Evolutionary conservation across 331 rosid genomes (phyloP).

Genomic region (Ulmus americana): DNA sequence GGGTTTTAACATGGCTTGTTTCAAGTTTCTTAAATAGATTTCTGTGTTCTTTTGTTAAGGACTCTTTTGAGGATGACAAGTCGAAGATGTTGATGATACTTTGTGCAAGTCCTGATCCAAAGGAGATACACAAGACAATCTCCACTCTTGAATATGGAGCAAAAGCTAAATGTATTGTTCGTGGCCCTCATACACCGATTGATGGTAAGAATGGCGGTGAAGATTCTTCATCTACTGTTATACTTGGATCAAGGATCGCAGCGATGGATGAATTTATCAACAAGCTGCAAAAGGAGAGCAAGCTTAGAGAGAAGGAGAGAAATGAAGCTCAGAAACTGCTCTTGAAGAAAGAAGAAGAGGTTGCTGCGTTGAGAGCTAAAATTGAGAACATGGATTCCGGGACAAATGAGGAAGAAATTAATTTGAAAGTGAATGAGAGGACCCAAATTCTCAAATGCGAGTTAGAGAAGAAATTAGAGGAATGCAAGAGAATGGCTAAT

Average conservation of each 20-base stretch:
- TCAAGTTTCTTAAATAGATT: conserved; percentile 13
- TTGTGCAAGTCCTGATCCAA: conserved; percentile 98
- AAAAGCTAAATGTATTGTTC: conserved; percentile 93
- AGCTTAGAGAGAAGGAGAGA: conserved; percentile 68
- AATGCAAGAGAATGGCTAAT: conserved; percentile 84
- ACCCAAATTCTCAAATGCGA: conserved; percentile 55
- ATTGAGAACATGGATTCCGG: conserved; percentile 38
- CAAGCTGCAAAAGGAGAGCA: conserved; percentile 85
- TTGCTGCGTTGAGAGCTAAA: conserved; percentile 59
- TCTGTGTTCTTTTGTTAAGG: conserved; percentile 40
- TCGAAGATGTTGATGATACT: conserved; percentile 85
- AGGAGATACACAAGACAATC: conserved; percentile 93
- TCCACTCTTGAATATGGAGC: conserved; percentile 96
- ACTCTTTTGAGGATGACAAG: conserved; percentile 95
- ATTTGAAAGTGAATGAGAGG: conserved; percentile 61
- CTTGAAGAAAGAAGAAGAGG: conserved; percentile 76
- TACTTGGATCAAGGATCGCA: conserved; percentile 84
- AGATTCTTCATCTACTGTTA: conserved; percentile 76
- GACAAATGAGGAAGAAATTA: conserved; percentile 71
- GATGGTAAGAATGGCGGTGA: conserved; percentile 54
- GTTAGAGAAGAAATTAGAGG: conserved; percentile 81
- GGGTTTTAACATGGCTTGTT: conserved; percentile 7
- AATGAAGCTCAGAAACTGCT: conserved; percentile 75
- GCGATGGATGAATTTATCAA: conserved; percentile 90
- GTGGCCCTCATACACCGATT: conserved; percentile 75